These are phyloP conservation scores for Linum trigynum DNA, from an alignment of 345 rosid genomes.

Conservation along the genomic window DNA sequence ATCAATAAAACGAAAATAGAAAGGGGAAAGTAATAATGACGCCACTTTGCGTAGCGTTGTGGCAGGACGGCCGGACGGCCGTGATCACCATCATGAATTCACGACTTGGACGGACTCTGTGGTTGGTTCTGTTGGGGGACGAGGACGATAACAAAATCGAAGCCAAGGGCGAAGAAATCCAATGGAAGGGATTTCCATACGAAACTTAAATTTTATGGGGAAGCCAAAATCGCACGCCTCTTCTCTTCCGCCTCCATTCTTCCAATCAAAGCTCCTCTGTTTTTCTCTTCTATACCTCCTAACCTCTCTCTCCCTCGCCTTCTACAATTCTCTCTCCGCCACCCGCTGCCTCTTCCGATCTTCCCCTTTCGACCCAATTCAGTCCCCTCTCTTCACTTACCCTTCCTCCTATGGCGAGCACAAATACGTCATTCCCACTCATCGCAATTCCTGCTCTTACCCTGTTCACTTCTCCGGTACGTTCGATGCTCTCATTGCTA, in stretches of 20 bases:
- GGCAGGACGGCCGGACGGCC: no score
- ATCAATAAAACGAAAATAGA: no score
- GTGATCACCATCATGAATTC: no score
- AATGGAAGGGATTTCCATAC: background rate
- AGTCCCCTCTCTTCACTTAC: slow-evolving; percentile 54
- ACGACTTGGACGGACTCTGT: no score
- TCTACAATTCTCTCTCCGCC: slow-evolving; percentile 39
- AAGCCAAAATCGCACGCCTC: background rate
- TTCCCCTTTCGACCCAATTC: slow-evolving; percentile 69
- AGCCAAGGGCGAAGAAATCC: slow-evolving; percentile 3
- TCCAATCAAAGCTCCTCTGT: slow-evolving; percentile 76
- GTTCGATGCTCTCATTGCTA: background rate
- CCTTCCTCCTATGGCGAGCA: slow-evolving; percentile 74
- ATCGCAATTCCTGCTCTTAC: slow-evolving; percentile 57
- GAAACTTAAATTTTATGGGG: slow-evolving; percentile 6
- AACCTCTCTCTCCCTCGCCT: slow-evolving; percentile 42
- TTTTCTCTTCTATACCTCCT: slow-evolving; percentile 62
- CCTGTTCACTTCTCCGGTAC: slow-evolving; percentile 65
- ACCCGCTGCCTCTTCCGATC: slow-evolving; percentile 56
- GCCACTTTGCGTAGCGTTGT: no score
- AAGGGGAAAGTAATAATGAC: no score
- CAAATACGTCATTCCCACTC: slow-evolving; percentile 71
- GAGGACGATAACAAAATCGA: no score
- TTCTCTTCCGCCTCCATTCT: slow-evolving; percentile 31
- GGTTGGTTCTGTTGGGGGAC: no score